A percentile compares a stretch with the other conserved stretches of the same genome.
phyloP scores from a whole-genome alignment of 495 filamentous ascomycete genomes.

The Penicillium steckii region DNA sequence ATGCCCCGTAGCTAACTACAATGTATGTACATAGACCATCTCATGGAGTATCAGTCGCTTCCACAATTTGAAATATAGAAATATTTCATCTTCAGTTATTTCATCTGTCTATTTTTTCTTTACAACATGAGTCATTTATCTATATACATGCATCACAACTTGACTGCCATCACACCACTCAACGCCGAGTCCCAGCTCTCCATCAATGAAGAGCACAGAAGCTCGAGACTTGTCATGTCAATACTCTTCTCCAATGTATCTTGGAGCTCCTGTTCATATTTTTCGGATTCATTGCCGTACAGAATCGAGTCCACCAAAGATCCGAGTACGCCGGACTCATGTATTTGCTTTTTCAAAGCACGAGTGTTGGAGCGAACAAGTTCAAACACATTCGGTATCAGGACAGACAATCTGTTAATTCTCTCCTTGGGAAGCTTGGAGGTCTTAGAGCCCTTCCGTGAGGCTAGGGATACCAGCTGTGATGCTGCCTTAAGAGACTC shows the following conservation, averaged over 20 bases:
- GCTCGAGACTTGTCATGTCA: constrained; percentile 36
- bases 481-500: constrained; percentile 43
- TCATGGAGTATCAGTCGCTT: too few species aligned
- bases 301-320: constrained; percentile 35
- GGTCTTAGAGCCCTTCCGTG: constrained; percentile 32
- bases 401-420: constrained; percentile 24
- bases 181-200: constrained; percentile 50
- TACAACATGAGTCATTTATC: neutral
- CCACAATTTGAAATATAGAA: too few species aligned
- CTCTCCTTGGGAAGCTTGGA: constrained; percentile 36
- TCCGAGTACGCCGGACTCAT: constrained; percentile 37
- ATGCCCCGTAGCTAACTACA: too few species aligned
- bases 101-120: neutral
- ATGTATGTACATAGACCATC: too few species aligned
- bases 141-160: constrained; percentile 17
- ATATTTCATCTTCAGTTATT: too few species aligned
- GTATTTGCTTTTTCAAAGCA: constrained; percentile 35
- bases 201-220: constrained; percentile 44
- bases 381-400: constrained; percentile 34
- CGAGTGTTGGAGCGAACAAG: constrained; percentile 33
- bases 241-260: constrained; percentile 32
- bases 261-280: constrained; percentile 31
- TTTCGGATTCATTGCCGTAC: constrained; percentile 24
- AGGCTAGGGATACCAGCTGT: constrained; percentile 27
- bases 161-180: constrained; percentile 36